phyloP scores from a whole-genome alignment of 148 eudicot species.

The Rhododendron kiyosumense region DNA sequence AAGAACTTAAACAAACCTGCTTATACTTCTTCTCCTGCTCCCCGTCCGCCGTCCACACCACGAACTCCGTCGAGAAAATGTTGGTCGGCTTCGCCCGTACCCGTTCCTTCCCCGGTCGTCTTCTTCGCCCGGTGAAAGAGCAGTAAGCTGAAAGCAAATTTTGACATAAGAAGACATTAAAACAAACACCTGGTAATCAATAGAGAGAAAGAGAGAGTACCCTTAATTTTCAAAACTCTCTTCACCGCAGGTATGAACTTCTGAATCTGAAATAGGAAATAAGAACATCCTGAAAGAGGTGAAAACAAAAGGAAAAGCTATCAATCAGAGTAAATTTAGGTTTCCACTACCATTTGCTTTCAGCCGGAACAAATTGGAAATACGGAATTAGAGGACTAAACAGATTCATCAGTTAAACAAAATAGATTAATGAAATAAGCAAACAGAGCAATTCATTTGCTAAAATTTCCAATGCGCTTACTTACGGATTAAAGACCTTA shows the following conservation, averaged over 20 bases:
- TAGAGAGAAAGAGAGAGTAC: no score
- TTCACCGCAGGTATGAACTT: no score
- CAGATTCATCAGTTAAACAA: neutral
- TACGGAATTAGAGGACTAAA: neutral
- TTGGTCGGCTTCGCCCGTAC: slow-evolving; percentile 85
- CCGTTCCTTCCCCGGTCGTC: slow-evolving; percentile 51
- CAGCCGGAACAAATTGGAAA: neutral
- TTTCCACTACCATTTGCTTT: neutral
- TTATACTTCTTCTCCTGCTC: slow-evolving; percentile 64
- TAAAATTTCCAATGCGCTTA: neutral
- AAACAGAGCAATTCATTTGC: neutral
- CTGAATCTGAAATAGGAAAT: no score
- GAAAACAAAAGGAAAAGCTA: no score
- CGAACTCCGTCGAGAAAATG: slow-evolving; percentile 78
- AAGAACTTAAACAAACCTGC: slow-evolving; percentile 41
- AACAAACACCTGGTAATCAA: no score
- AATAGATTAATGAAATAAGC: neutral
- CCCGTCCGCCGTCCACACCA: slow-evolving; percentile 92
- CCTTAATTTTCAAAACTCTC: no score
- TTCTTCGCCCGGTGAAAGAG: no score
- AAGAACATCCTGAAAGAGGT: no score
- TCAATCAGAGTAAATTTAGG: neutral
- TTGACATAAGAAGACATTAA: no score
- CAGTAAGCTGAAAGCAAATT: no score
- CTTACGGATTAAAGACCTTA: neutral